Conservation (phyloP, 2,329 filamentous ascomycete species). For the Amauroascus verrucosus region DNA sequence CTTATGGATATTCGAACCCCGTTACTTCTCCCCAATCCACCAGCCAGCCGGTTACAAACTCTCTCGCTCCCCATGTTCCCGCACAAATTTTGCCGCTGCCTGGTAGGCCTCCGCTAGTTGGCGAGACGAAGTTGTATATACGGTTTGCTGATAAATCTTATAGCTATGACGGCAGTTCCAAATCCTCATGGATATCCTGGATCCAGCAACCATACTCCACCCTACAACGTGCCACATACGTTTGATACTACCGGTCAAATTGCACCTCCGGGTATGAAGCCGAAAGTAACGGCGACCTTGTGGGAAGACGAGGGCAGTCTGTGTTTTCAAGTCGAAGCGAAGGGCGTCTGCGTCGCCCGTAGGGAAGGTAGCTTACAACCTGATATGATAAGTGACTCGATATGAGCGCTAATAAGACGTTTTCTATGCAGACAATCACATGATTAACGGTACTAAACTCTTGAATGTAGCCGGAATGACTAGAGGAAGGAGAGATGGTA, state of each 20-base stretch:
- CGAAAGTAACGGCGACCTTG: constrained; percentile 84
- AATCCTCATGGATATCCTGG: constrained; percentile 33
- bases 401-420: not conserved
- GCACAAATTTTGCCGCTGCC: constrained; percentile 62
- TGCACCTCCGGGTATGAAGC: constrained; percentile 89
- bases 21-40: constrained; percentile 68
- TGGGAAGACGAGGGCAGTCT: constrained; percentile 98
- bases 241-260: constrained; percentile 89
- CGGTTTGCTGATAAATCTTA: not conserved
- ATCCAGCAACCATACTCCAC: constrained; percentile 38
- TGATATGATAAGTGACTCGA: constrained; percentile 3
- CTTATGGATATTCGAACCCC: constrained; percentile 67
- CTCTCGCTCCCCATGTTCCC: constrained; percentile 56
- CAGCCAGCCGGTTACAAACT: constrained; percentile 57
- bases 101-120: constrained; percentile 23
- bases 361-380: constrained; percentile 59
- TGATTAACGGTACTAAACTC: constrained; percentile 98
- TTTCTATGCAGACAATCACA: constrained; percentile 67
- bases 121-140: not conserved
- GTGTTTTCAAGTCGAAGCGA: constrained; percentile 94
- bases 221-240: constrained; percentile 30
- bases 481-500: constrained; percentile 84
- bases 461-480: constrained; percentile 98
- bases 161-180: constrained; percentile 20
- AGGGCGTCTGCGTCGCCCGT: constrained; percentile 88